Base-by-base conservation (phyloP, 176 grass and related monocot species). In the Avena insularis region DNA sequence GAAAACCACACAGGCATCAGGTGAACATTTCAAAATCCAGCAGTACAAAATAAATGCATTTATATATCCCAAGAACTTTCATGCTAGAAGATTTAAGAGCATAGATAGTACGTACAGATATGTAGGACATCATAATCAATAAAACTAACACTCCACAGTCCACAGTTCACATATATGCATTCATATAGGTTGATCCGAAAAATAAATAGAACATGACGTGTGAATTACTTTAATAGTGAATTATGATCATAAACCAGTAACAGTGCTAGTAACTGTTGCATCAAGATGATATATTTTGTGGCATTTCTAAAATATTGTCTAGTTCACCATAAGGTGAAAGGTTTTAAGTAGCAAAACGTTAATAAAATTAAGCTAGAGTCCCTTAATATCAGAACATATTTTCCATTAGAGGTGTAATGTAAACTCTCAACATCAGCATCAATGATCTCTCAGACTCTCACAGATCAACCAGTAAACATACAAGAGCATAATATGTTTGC, bases 301-400 rank as follows among this genome's bases (percentile, higher is more conserved):
- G 46, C 7, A 71, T 71, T 68, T 57, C 16, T 67, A 10, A 6
- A 35, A 35, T 19, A 19, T n/a, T 35, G 13, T 68, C 27, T 68
- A 33, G 45, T 82, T 27, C 46, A 47, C 12, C 4, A 23, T 47
- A 72, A 83, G 13, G 8, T 57, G 64, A 47, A 79, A 71, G 23
- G 23, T 71, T 54, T 86, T 23, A 71, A 59, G 51, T 71, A 33
- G 51, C 38, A 58, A 48, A 54, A 80, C 0, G 8, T 8, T 60
- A 80, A 23, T 33, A 80, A 71, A 75, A 33, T 77, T 71, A 50
- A 86, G 35, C 23, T 79, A n/a, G 53, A 48, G 49, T 16, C 75
- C 64, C 50, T 79, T 46, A 51, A 66, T 21, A 54, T 19, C 31
- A 77, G 5, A n/a, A 79, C 23, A 45, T 68, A 57, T 8, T 57